Base-by-base conservation (phyloP, 2,329 filamentous ascomycete species). In the Fusarium nematophilum region DNA sequence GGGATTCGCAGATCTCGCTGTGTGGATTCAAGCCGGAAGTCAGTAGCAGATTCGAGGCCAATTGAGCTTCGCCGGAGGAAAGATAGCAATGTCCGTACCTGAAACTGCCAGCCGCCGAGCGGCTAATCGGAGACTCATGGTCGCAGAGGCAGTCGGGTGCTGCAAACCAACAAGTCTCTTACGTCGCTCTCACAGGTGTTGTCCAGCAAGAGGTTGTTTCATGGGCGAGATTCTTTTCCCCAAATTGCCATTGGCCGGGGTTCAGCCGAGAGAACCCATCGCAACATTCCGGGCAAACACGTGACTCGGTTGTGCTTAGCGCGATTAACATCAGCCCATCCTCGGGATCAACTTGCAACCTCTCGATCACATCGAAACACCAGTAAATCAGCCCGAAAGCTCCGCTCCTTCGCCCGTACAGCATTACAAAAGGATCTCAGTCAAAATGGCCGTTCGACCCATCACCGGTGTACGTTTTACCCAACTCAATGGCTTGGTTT, bases 91-190 rank as follows among this genome's bases (percentile, higher is more conserved):
- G 13, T 6, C 15, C 81, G 53, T 81, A 91, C 89, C 85, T 73
- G 82, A 79, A 70, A 80, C 79, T 51, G 83, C 79, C 67, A 89
- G 77, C 78, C 84, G 84, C 79, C 86, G 79, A 68, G 86, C 80
- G 66, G 88, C 86, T 71, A 87, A 77, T 74, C 84, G 83, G 68
- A 89, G 75, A 77, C 81, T 90, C 89, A 92, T 92, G 71, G 64
- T 70, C 40, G 62, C 59, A 63, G 56, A 55, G 62, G 34, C 53
- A 50, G 40, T 64, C 42, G 45, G 44, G 45, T 29, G 59, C 54
- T 60, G 58, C 55, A 63, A 62, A 59, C 53, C 59, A 62, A 62
- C 57, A 61, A 55, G 49, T 64, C 50, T 63, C 61, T 31, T 49
- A 25, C 48, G 40, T 65, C 55, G 44, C 43, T 59, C 58, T 53